Base-by-base conservation (phyloP, 2,329 filamentous ascomycete genomes). In the Fusarium marasasianum region DNA sequence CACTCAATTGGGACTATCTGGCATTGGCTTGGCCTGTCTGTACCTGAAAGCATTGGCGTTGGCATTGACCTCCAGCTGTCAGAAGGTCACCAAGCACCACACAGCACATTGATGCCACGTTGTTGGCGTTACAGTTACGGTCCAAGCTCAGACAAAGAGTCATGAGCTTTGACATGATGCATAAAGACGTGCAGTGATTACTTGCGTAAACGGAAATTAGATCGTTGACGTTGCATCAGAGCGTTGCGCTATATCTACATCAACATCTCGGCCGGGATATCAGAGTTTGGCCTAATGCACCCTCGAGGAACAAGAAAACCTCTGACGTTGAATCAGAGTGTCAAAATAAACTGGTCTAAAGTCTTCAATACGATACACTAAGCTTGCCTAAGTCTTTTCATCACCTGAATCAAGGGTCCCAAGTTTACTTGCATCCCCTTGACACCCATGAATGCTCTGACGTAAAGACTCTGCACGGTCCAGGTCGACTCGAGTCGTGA, bases 211-310 rank as follows among this genome's bases (percentile, higher is more conserved):
- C 45, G 56, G 68, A 61, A 71, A 61, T 71, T 67, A 35, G 62
- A 62, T 67, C 54, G 44, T 38, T 26, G 38, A 47, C 37, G 62
- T 51, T 54, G 37, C 50, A 71, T 71, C 41, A 58, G 44, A 55
- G 59, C 47, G 58, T 69, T 72, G 64, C 51, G 63, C 40, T 47
- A 58, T 29, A 67, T 67, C 63, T 59, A 51, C 26, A 66, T 66
- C 37, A 20, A 40, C 29, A 65, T 57, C 63, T 74, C 71, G 71
- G 63, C 71, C 55, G 58, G 66, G 67, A 72, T 55, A 69, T 69
- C 71, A 68, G 60, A 64, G 67, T 74, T 74, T 61, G 67, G 50
- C 20, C 71, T 74, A 74, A 74, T 44, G 63, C 69, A 69, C 29
- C 50, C 33, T 62, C 20, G 26, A 31, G 45, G 20, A 15, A 48